Evolutionary conservation across 495 filamentous ascomycete genomes (phyloP).

Genomic region (Hamigera avellanea): DNA sequence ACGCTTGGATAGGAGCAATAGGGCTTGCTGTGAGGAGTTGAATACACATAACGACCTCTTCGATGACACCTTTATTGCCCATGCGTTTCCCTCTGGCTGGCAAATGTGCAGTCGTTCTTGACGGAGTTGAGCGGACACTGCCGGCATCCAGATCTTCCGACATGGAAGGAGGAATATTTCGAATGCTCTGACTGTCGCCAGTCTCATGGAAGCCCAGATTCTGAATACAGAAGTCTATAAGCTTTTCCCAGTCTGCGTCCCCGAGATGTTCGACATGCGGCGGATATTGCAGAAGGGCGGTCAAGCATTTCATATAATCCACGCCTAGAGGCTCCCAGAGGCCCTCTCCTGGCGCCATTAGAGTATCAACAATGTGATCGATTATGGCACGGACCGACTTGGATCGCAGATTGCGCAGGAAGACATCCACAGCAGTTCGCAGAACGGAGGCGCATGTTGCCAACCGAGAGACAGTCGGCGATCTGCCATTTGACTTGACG

Average conservation of each 20-base stretch:
- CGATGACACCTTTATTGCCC: constrained; percentile 22
- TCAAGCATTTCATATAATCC: constrained; percentile 69
- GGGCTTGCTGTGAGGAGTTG: constrained; percentile 51
- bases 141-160: constrained; percentile 17
- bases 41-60: constrained; percentile 57
- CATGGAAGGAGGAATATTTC: constrained; percentile 15
- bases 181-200: constrained; percentile 18
- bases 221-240: constrained; percentile 52
- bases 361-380: constrained; percentile 68
- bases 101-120: constrained; percentile 19
- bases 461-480: constrained; percentile 43
- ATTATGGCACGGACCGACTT: constrained; percentile 70
- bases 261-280: constrained; percentile 70
- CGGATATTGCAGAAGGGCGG: constrained; percentile 53
- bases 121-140: constrained; percentile 19
- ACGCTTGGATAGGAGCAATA: constrained; percentile 57
- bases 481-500: constrained; percentile 34
- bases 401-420: constrained; percentile 51
- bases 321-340: constrained; percentile 60
- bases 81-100: constrained; percentile 15
- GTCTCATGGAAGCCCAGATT: constrained; percentile 11
- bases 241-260: constrained; percentile 52
- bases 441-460: constrained; percentile 60
- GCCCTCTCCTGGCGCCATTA: constrained; percentile 46
- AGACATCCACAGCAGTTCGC: constrained; percentile 56